A percentile compares a stretch with the other conserved stretches of the same genome.
Conservation (phyloP, 1,139 yeast species). For the Magnusiomyces magnusii region DNA sequence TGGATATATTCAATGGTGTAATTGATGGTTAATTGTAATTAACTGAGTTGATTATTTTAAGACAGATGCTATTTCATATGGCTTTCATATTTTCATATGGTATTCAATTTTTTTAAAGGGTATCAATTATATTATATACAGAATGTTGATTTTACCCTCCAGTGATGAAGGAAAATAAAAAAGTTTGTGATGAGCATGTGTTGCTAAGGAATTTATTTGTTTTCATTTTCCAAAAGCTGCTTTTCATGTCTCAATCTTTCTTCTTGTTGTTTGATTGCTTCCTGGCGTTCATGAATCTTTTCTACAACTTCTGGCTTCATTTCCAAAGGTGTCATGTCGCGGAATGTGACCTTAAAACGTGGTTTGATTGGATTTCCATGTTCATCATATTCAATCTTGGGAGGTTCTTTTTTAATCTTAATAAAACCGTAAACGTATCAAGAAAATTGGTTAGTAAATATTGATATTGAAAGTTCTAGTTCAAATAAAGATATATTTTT, state of each 20-base stretch:
- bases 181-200: no score
- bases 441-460: no score
- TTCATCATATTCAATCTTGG: slow-evolving; percentile 23
- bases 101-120: not conserved
- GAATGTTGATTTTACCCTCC: no score
- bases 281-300: slow-evolving; percentile 12
- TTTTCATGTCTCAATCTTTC: slow-evolving; percentile 14
- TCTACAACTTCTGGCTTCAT: slow-evolving; percentile 32
- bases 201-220: no score
- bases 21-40: no score
- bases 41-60: no score
- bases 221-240: slow-evolving; percentile 2
- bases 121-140: not conserved
- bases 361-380: slow-evolving; percentile 24
- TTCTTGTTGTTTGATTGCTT: slow-evolving; percentile 9
- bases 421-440: no score
- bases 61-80: no score
- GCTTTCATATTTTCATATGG: not conserved
- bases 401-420: slow-evolving; percentile 14
- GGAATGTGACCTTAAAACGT: slow-evolving; percentile 31
- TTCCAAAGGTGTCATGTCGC: slow-evolving; percentile 33
- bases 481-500: not conserved
- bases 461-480: no score
- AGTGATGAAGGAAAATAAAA: no score
- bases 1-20: no score